Percentiles rank a stretch among this genome's conserved stretches.
phyloP scores from a whole-genome alignment of 177 flowering plant genomes.

The Vitis hybrid region DNA sequence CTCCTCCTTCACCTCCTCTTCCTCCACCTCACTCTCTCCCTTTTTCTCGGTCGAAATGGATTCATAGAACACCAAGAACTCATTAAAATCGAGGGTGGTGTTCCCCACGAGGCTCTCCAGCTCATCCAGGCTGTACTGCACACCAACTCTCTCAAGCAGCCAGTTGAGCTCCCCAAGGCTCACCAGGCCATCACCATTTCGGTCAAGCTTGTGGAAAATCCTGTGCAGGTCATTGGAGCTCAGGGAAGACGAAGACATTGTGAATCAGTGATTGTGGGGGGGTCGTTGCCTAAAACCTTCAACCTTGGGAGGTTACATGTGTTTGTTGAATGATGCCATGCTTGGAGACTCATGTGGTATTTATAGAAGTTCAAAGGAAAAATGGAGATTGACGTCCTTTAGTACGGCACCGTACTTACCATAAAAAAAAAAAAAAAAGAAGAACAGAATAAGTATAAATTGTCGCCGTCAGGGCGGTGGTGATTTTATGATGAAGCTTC shows the following conservation, averaged over 20 bases:
- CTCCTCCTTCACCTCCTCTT: slow-evolving; percentile 1
- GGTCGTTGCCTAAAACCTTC: too few relatives aligned
- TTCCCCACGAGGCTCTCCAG: slow-evolving; percentile 32
- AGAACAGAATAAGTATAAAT: too few relatives aligned
- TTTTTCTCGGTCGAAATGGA: slow-evolving; percentile 13
- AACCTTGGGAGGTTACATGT: too few relatives aligned
- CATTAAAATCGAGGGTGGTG: slow-evolving; percentile 33
- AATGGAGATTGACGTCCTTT: too few relatives aligned
- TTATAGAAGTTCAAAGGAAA: neutral
- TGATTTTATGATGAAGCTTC: too few relatives aligned
- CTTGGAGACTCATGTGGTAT: too few relatives aligned
- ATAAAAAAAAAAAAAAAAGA: too few relatives aligned
- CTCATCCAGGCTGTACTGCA: slow-evolving; percentile 28
- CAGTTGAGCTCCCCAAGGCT: slow-evolving; percentile 49
- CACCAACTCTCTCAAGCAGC: slow-evolving; percentile 40
- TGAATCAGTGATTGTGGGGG: too few relatives aligned
- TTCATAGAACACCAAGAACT: slow-evolving; percentile 41
- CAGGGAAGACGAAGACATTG: slow-evolving; percentile 24
- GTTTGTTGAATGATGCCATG: too few relatives aligned
- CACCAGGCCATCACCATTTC: slow-evolving; percentile 45
- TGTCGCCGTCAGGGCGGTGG: too few relatives aligned
- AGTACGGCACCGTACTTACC: too few relatives aligned
- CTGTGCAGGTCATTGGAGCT: slow-evolving; percentile 33
- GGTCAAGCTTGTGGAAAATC: slow-evolving; percentile 54
- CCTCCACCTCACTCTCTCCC: neutral